Evolutionary conservation across 192 early-diverging fungal genomes (phyloP).

Genomic region (Coemansia sp.): DNA sequence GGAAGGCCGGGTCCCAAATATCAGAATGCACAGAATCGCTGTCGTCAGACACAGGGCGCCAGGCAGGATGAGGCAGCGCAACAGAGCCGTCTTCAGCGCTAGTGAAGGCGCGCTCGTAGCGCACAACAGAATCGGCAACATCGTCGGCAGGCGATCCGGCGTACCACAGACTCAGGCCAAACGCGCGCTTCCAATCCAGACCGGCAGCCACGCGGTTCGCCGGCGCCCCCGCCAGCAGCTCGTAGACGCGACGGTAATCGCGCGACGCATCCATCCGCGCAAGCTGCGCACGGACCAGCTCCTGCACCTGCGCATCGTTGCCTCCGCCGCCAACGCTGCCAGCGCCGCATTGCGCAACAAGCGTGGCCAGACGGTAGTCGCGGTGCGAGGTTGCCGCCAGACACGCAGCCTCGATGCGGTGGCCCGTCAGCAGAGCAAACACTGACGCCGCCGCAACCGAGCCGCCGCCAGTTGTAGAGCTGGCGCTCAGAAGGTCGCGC

Average conservation of each 20-base stretch:
- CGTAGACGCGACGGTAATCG: slow-evolving; percentile 59
- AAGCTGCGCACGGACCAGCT: slow-evolving; percentile 38
- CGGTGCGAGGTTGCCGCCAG: slow-evolving; percentile 61
- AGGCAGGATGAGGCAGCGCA: slow-evolving; percentile 44
- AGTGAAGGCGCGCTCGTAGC: slow-evolving; percentile 18
- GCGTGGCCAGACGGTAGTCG: slow-evolving; percentile 73
- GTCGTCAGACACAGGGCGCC: slow-evolving; percentile 31
- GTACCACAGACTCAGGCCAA: slow-evolving; percentile 67
- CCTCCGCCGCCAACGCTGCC: slow-evolving; percentile 61
- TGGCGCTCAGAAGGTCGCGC: slow-evolving; percentile 39
- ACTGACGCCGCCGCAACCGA: slow-evolving; percentile 36
- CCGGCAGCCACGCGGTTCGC: slow-evolving; percentile 37
- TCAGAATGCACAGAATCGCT: not conserved
- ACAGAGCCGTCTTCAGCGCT: not conserved
- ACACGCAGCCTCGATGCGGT: slow-evolving; percentile 67
- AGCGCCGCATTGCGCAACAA: slow-evolving; percentile 65
- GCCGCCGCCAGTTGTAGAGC: not conserved
- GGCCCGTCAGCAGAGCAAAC: slow-evolving; percentile 61
- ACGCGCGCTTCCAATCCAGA: slow-evolving; percentile 66
- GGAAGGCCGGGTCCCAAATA: slow-evolving; percentile 68
- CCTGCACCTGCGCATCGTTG: slow-evolving; percentile 36
- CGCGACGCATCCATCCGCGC: slow-evolving; percentile 8
- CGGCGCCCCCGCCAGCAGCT: slow-evolving; percentile 57
- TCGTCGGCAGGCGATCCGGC: slow-evolving; percentile 44
- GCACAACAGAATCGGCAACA: slow-evolving; percentile 17